Evolutionary conservation across 768 basidiomycete genomes (phyloP), one percentile per base, ranked within the genome.

Genomic region (Paxillus involutus): DNA sequence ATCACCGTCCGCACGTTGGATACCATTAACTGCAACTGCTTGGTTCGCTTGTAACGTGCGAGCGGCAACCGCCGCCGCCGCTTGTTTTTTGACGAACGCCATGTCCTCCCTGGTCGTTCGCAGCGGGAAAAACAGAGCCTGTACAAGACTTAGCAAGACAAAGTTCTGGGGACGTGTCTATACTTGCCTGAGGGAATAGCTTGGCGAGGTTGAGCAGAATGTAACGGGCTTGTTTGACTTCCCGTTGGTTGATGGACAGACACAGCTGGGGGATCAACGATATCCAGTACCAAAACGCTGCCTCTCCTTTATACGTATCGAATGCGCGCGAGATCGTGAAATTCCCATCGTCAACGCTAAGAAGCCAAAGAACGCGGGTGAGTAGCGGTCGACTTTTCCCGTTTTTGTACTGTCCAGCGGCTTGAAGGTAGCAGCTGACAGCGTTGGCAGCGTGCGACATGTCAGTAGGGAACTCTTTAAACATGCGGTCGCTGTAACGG

Each of bases 261-360:
- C 94, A 86, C 9, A 99, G 80, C 64, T 99, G 96, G 4, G 97
- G 97, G 43, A 97, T 94, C 52, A 98, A 76, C 1, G 96, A 91
- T 61, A 99, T 95, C 97, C 97, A 99, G 70, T 93, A 98, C 97
- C 97, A 99, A 59, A 89, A 90, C 12, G 94, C 94, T 3, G 91
- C 85, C 64, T 98, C 96, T 55, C 96, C 96, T 68, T 95, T 96
- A 73, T 97, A 97, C 21, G 86, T 88, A 66, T 98, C 94, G 62
- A 97, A 97, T 0, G 89, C 87, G 42, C 86, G 80, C 21, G 88
- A 86, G 51, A 91, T 85, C 2, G 83, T 83, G 55, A 85, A 78
- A 21, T 76, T 72, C 14, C 71, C 75, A 56, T 99, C 96, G 65
- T 99, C 97, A 16, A 98, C 78, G 64, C 92, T 94, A 37, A 99